Evolutionary conservation across 2,329 filamentous ascomycete species (phyloP).

Genomic region (Penicillium sp.): DNA sequence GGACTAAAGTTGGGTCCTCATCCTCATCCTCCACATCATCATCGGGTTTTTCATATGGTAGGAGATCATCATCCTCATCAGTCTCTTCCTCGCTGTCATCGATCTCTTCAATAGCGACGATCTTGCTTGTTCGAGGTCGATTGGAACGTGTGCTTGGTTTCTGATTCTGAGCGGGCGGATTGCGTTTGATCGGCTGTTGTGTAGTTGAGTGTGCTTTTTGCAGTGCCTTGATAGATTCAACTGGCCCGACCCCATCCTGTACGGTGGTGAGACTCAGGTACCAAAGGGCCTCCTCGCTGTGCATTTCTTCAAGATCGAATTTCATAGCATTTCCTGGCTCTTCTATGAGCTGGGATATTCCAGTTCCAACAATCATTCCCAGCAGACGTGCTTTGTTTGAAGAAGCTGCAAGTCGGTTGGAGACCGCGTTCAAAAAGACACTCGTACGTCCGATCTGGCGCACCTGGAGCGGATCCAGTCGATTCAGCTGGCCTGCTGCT

Average conservation of each 20-base stretch:
- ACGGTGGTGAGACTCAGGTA: conserved; percentile 68
- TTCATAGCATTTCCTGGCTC: conserved; percentile 70
- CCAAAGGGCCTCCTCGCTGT: conserved; percentile 71
- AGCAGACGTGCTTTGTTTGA: conserved; percentile 76
- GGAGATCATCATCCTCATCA: conserved; percentile 67
- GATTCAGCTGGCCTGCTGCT: conserved; percentile 72
- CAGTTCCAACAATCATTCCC: conserved; percentile 84
- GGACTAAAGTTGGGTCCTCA: conserved; percentile 85
- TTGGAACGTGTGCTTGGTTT: conserved; percentile 7
- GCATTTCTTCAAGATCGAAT: conserved; percentile 80
- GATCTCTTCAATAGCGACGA: conserved; percentile 65
- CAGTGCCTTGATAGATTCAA: conserved; percentile 52
- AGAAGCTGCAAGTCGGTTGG: conserved; percentile 78
- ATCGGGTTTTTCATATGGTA: conserved; percentile 80
- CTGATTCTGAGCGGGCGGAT: conserved; percentile 7
- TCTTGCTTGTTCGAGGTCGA: conserved; percentile 38
- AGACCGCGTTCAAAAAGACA: conserved; percentile 74
- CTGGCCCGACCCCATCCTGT: conserved; percentile 63
- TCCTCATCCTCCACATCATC: conserved; percentile 90
- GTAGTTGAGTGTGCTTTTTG: conserved; percentile 15
- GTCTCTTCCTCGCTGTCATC: conserved; percentile 53
- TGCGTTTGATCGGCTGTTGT: conserved; percentile 21
- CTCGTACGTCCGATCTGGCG: conserved; percentile 70
- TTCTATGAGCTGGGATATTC: conserved; percentile 66
- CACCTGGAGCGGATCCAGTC: conserved; percentile 66